phyloP scores from a whole-genome alignment of 306 rosid species.

The Myrica gale region DNA sequence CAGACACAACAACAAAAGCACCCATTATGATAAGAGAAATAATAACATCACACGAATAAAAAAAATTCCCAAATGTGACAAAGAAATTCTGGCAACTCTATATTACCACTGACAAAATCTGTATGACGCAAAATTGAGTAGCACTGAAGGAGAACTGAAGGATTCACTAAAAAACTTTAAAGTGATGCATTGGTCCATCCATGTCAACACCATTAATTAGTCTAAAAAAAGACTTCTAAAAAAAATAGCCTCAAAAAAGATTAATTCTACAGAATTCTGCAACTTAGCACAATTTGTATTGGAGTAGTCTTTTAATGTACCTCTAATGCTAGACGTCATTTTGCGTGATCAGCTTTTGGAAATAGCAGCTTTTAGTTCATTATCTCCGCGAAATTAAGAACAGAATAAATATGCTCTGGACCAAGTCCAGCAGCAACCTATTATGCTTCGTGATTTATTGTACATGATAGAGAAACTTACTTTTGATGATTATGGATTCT shows the following conservation, averaged over 20 bases:
- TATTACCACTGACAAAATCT: not conserved
- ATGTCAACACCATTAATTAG: conserved; percentile 4
- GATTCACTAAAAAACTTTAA: not conserved
- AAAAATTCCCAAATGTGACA: not conserved
- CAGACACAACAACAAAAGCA: conserved; percentile 9
- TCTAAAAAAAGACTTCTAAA: not conserved
- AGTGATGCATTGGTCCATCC: not conserved
- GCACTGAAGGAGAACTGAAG: conserved; percentile 2
- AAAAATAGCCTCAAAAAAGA: not conserved
- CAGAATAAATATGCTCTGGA: not conserved
- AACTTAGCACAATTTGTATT: not conserved
- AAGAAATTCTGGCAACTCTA: not conserved
- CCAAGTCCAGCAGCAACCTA: not conserved
- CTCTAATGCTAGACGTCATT: not conserved
- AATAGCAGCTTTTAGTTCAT: not conserved
- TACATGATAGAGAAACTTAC: not conserved
- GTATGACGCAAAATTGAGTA: not conserved
- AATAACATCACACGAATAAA: not conserved
- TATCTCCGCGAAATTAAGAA: not conserved
- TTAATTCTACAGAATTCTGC: not conserved
- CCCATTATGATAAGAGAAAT: not conserved
- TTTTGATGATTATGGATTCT: not conserved
- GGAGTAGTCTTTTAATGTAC: not conserved
- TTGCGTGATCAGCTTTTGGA: not conserved
- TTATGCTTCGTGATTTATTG: not conserved